These are phyloP conservation scores for Emmonsiellopsis sp. DNA, from an alignment of 2,329 filamentous ascomycete species.

Conservation along the genomic window DNA sequence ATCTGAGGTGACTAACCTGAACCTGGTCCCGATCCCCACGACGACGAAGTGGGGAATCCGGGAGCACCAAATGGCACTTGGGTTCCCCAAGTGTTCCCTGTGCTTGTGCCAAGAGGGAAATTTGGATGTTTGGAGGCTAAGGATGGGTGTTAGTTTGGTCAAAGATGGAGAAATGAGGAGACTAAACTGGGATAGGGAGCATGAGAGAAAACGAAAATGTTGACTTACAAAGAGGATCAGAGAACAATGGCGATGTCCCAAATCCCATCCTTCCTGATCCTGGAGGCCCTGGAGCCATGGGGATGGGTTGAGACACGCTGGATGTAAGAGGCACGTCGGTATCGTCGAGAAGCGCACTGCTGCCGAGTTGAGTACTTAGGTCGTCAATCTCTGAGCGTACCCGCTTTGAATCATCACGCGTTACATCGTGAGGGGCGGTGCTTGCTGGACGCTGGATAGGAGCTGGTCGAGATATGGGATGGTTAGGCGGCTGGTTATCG, in stretches of 20 bases:
- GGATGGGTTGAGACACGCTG: conserved; percentile 33
- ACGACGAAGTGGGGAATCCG: conserved; percentile 25
- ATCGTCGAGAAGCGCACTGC: conserved; percentile 72
- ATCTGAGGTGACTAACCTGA: conserved; percentile 21
- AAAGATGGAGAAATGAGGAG: neutral
- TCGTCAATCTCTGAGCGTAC: conserved; percentile 56
- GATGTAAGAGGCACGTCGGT: conserved; percentile 59
- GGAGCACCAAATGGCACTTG: conserved; percentile 30
- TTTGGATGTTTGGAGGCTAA: conserved; percentile 24
- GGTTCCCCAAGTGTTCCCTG: conserved; percentile 26
- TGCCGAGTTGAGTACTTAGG: conserved; percentile 71
- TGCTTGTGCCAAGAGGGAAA: conserved; percentile 22
- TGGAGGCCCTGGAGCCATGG: conserved; percentile 40
- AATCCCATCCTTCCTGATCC: conserved; percentile 34
- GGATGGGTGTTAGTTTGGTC: conserved; percentile 1
- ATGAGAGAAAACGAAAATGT: neutral
- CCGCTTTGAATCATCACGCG: conserved; percentile 30
- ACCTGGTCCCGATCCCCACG: conserved; percentile 31
- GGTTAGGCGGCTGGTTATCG: conserved; percentile 51
- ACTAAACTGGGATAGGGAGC: neutral
- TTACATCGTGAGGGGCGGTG: conserved; percentile 45
- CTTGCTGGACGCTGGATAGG: conserved; percentile 85
- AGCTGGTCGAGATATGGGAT: conserved; percentile 70
- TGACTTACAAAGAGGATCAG: conserved; percentile 33
- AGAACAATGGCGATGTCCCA: conserved; percentile 31